Base-by-base conservation (phyloP, 345 rosid genomes). In the Corchorus olitorius region DNA sequence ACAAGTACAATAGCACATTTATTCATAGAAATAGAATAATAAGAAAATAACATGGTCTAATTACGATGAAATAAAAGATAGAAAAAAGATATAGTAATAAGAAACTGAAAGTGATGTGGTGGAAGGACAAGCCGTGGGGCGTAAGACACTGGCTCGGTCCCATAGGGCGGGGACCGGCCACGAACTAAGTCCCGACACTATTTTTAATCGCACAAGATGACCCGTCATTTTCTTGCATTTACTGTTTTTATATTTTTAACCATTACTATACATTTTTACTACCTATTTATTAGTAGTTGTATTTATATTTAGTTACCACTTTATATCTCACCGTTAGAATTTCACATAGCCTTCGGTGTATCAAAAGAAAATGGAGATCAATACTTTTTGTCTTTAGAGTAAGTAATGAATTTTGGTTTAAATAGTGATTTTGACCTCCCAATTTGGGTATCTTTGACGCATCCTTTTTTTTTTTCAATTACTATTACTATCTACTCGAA, bases 171-270 rank as follows among this genome's bases (percentile, higher is more conserved):
- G 87, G 84, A 84, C 86, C 84, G 78, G 69, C 16, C 69, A 4
- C 50, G 53, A 77, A 63, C 74, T 70, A 6, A 43, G 52, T 34
- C 77, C 78, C 77, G 79, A 72, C 82, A 73, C 78, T 9, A 80
- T 79, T 60, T 73, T 80, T 63, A 68, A 78, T 55, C 60, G 59
- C 4, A 27, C 75, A 80, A 55, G 79, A 72, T 69, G 87, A 77
- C 64, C 75, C 62, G 72, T 87, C 85, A 20, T 70, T 82, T 82
- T 82, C 87, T 75, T 43, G 73, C 79, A 75, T 86, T 86, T 77
- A 81, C 14, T 64, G 16, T 65, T 39, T 33, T 22, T 35, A 35
- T 65, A 6, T 4, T 16, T 46, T 8, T 46, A 46, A 46, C 27
- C 27, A 27, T 1, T 27, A 49, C 52, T 12, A 49, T 12, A 49